Conservation (phyloP, 1,284 basidiomycete species). For the Phaffia rhodozyma region DNA sequence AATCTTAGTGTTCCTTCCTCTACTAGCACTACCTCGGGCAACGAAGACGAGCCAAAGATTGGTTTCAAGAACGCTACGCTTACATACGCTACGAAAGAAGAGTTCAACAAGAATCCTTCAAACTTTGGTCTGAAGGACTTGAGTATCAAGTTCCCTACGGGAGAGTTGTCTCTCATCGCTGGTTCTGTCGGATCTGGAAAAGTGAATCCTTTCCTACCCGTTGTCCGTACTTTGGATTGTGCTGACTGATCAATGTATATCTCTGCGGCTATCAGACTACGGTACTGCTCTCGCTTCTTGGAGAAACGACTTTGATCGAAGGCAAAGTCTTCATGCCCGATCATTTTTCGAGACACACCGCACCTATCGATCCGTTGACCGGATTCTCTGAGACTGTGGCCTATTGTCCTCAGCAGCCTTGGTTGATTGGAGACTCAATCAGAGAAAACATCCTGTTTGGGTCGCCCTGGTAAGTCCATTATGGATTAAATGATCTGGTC, state of each 20-base stretch:
- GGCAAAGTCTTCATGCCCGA: constrained; percentile 43
- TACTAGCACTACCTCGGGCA: neutral
- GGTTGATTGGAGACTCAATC: constrained; percentile 45
- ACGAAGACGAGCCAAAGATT: constrained; percentile 34
- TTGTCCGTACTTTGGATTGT: neutral
- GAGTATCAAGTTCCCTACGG: constrained; percentile 37
- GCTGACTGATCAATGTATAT: neutral
- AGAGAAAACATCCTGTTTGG: constrained; percentile 46
- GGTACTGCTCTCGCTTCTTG: constrained; percentile 37
- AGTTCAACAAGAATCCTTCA: constrained; percentile 21
- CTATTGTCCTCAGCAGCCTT: constrained; percentile 39
- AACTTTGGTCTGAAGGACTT: constrained; percentile 38
- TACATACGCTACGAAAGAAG: constrained; percentile 24
- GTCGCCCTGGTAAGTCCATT: constrained; percentile 17
- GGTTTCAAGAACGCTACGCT: constrained; percentile 43
- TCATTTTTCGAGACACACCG: constrained; percentile 30
- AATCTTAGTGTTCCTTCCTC: constrained; percentile 34
- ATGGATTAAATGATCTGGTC: neutral
- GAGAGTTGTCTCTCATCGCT: constrained; percentile 34
- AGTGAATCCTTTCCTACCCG: constrained; percentile 23
- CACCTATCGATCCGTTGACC: constrained; percentile 37
- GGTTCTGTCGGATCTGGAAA: constrained; percentile 43
- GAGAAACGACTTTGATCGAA: constrained; percentile 40
- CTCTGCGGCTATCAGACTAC: neutral
- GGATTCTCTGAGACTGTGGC: constrained; percentile 42